phyloP scores from a whole-genome alignment of 345 rosid species.

The Hibiscus trionum region DNA sequence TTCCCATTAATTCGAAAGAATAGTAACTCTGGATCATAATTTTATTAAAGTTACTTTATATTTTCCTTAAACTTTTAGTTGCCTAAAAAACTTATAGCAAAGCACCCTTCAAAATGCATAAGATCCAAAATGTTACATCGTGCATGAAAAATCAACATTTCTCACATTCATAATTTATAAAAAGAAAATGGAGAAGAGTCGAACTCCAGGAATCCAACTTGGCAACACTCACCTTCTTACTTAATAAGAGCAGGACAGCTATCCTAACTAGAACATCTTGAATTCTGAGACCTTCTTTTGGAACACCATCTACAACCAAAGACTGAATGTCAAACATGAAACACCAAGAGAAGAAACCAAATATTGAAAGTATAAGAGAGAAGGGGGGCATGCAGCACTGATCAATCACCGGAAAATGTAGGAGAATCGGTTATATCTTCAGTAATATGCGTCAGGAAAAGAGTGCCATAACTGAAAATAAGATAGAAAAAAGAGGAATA shows the following conservation, averaged over 20 bases:
- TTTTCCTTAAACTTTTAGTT: neutral
- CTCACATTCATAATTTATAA: neutral
- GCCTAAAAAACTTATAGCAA: neutral
- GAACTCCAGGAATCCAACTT: neutral
- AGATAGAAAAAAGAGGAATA: neutral
- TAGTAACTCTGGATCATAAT: neutral
- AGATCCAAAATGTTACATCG: neutral
- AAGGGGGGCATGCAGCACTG: too few relatives aligned
- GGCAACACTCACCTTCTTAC: conserved; percentile 65
- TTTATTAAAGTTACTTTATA: neutral
- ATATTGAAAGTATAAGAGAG: neutral
- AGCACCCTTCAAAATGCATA: neutral
- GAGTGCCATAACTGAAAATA: conserved; percentile 55
- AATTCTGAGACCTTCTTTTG: conserved; percentile 96
- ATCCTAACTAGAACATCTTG: conserved; percentile 82
- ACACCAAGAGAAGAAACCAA: neutral
- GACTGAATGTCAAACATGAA: conserved; percentile 9
- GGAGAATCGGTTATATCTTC: conserved; percentile 61
- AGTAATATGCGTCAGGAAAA: conserved; percentile 62
- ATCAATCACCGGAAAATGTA: conserved; percentile 57
- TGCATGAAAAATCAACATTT: neutral
- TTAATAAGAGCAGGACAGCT: conserved; percentile 53
- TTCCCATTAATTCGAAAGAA: neutral
- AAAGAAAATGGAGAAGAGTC: neutral
- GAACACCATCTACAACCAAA: conserved; percentile 83